Percentiles rank a stretch among this genome's conserved stretches.
Evolutionary conservation across 2,329 filamentous ascomycete species (phyloP).

Genomic region (Aaosphaeria arxii): DNA sequence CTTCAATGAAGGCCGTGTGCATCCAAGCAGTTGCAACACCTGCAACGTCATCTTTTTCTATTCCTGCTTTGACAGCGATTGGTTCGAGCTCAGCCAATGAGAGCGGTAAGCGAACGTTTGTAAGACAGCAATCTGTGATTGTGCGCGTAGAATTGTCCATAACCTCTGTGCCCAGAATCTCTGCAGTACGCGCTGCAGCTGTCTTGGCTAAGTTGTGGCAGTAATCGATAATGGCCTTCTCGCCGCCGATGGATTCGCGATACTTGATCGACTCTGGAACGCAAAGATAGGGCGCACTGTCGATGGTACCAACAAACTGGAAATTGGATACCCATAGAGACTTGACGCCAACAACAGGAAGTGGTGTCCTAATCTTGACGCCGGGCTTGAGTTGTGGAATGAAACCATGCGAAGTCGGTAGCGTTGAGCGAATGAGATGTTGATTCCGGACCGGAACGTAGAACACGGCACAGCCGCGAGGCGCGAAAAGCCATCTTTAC

Average conservation of each 20-base stretch:
- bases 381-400: slow-evolving; percentile 39
- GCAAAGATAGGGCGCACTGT: slow-evolving; percentile 69
- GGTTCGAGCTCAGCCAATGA: slow-evolving; percentile 31
- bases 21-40: slow-evolving; percentile 40
- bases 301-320: slow-evolving; percentile 72
- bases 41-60: slow-evolving; percentile 18
- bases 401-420: slow-evolving; percentile 82
- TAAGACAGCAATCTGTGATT: slow-evolving; percentile 65
- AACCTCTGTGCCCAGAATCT: slow-evolving; percentile 65
- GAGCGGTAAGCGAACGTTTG: slow-evolving; percentile 72
- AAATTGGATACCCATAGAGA: slow-evolving; percentile 67
- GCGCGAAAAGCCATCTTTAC: slow-evolving; percentile 73
- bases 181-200: slow-evolving; percentile 61
- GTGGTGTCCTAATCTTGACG: slow-evolving; percentile 27
- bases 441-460: slow-evolving; percentile 79
- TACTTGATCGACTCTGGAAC: slow-evolving; percentile 70
- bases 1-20: slow-evolving; percentile 41
- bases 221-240: slow-evolving; percentile 66
- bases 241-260: slow-evolving; percentile 69
- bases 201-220: slow-evolving; percentile 59
- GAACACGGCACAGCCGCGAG: slow-evolving; percentile 76
- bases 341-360: slow-evolving; percentile 46
- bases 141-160: slow-evolving; percentile 64
- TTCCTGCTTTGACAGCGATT: slow-evolving; percentile 11
- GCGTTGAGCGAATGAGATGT: slow-evolving; percentile 65